Evolutionary conservation across 2,329 filamentous ascomycete species (phyloP), one percentile per base, ranked within the genome.

Genomic region (Corynespora cassiicola): DNA sequence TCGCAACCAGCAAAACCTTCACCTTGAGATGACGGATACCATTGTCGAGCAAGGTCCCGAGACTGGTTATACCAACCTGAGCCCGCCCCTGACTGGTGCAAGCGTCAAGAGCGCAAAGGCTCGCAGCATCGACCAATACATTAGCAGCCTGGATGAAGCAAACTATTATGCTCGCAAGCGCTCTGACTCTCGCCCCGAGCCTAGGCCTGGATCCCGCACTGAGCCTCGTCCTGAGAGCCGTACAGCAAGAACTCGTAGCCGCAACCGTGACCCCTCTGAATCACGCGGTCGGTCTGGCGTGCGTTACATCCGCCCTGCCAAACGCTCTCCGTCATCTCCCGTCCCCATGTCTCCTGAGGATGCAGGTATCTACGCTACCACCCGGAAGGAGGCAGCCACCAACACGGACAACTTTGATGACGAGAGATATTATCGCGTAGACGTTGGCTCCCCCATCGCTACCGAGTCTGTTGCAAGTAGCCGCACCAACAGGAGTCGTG

Each of bases 331-430:
- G 1, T 95, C 90, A 2, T 96, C 92, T 0, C 92, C 92, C 0
- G 80, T 96, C 2, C 90, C 91, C 3, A 96, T 96, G 91, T 95
- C 91, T 3, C 90, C 90, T 0, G 89, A 96, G 55, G 90, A 96
- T 56, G 69, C 74, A 12, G 70, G 69, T 3, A 58, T 73, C 9
- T 63, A 63, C 65, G 88, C 43, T 59, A 70, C 32, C 18, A 60
- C 63, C 28, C 75, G 73, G 44, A 69, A 71, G 31, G 68, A 65
- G 32, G 54, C 56, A n/a, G 50, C 46, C 10, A 61, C 65, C 5
- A 73, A 70, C 43, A 65, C 71, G 6, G 77, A 77, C 8, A 71
- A 65, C 15, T 73, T 72, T 20, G 71, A 77, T 15, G 74, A 76
- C 18, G 74, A 76, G 48, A 58, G 66, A 21, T 75, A 74, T 46